A percentile compares a stretch with the other conserved stretches of the same genome.
Conservation (phyloP, 2,329 filamentous ascomycete species). For the Ustulina deusta region DNA sequence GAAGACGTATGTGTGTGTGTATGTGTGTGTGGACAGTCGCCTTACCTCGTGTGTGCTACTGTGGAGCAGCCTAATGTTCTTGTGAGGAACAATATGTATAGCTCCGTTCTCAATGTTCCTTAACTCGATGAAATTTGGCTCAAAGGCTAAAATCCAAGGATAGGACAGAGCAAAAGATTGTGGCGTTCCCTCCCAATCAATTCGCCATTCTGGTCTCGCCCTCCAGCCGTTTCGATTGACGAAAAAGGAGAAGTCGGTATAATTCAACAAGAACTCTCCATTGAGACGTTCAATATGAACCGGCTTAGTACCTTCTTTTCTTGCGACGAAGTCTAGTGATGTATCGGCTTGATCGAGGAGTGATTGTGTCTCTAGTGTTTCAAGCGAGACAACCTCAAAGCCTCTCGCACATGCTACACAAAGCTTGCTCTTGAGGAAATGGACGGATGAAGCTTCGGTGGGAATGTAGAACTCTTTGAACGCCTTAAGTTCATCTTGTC, state of each 20-base stretch:
- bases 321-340: slow-evolving; percentile 94
- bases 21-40: slow-evolving; percentile 28
- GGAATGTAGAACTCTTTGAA: slow-evolving; percentile 99
- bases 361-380: slow-evolving; percentile 98
- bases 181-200: slow-evolving; percentile 96
- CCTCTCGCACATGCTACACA: slow-evolving; percentile 96
- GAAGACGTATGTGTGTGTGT: neutral
- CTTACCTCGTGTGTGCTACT: slow-evolving; percentile 95
- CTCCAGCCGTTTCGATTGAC: slow-evolving; percentile 99
- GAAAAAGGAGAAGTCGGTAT: slow-evolving; percentile 99
- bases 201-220: slow-evolving; percentile 94
- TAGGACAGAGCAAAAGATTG: slow-evolving; percentile 94
- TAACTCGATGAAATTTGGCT: slow-evolving; percentile 97
- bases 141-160: slow-evolving; percentile 96
- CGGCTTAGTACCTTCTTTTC: slow-evolving; percentile 91
- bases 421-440: slow-evolving; percentile 95
- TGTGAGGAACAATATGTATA: slow-evolving; percentile 95
- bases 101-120: slow-evolving; percentile 94
- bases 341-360: slow-evolving; percentile 97
- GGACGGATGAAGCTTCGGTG: slow-evolving; percentile 96
- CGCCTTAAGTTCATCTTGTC: slow-evolving; percentile 93
- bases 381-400: slow-evolving; percentile 95
- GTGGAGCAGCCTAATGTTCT: slow-evolving; percentile 97
- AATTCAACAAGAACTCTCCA: slow-evolving; percentile 97
- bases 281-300: slow-evolving; percentile 98